Evolutionary conservation across 345 rosid genomes (phyloP), one percentile per base, ranked within the genome.

Genomic region (Pugionium cornutum): DNA sequence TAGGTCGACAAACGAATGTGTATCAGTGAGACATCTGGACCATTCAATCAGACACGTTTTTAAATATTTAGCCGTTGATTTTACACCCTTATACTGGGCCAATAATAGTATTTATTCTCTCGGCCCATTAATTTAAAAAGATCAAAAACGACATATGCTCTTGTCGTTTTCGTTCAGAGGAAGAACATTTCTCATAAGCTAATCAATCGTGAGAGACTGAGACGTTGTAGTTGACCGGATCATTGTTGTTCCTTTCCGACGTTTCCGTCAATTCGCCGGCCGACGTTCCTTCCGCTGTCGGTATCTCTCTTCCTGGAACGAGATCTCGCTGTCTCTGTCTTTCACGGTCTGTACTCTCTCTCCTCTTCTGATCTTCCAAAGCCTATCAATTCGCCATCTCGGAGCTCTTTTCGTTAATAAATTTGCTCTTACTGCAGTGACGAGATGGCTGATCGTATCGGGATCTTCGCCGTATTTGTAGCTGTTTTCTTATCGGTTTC

Each of bases 361-460:
- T 57, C 27, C 9, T 69, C 32, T 60, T n/a, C 50, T 31, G 64
- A 63, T 70, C 42, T 47, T 54, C 8, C 2, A 25, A 35, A 62
- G 44, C 47, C 4, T 40, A 39, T 11, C 53, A 48, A 47, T 47
- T 47, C 25, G 9, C 9, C 29, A 63, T 63, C 44, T 63, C 58
- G 4, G 64, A 71, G 64, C 58, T 54, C 37, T 62, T 55, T 46
- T 8, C 18, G 49, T 46, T 54, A 9, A 63, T 55, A 39, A n/a
- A n/a, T 56, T 63, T 9, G 56, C 44, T 55, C 9, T 55, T n/a
- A 32, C 2, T 64, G 59, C 66, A 57, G 76, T 50, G 71, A 72
- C 62, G 62, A 76, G 67, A 84, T 82, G 95, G 86, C 74, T 45
- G 76, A 71, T 73, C 59, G 67, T 58, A 43, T 67, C 68, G 66